phyloP scores from a whole-genome alignment of 1,284 basidiomycete genomes.

The Boletus hoseneyae region DNA sequence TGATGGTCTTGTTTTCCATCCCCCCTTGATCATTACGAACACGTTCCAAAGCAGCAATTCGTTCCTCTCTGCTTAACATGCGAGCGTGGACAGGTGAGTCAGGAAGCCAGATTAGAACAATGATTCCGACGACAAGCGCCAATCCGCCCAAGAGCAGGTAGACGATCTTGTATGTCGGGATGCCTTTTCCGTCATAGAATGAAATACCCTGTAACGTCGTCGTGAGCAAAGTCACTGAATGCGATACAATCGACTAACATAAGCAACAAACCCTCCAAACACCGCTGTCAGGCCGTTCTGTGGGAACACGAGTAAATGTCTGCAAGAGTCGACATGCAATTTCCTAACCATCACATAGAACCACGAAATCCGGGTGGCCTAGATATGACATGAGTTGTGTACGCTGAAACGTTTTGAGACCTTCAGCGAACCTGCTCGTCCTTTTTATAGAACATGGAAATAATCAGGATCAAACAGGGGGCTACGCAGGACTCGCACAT shows the following conservation, averaged over 20 bases:
- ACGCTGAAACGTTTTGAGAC: too few relatives aligned
- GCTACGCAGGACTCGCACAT: conserved; percentile 66
- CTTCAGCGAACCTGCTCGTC: conserved; percentile 51
- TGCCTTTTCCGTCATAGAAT: conserved; percentile 45
- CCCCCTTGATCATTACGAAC: conserved; percentile 68
- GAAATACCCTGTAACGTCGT: conserved; percentile 46
- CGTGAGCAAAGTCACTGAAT: background rate
- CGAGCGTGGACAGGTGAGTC: conserved; percentile 63
- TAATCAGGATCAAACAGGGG: conserved; percentile 59
- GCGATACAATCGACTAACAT: conserved; percentile 35
- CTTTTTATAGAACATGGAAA: conserved; percentile 71
- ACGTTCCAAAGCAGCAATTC: conserved; percentile 61
- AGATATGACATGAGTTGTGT: conserved; percentile 1
- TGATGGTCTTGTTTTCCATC: conserved; percentile 57
- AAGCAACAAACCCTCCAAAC: conserved; percentile 67
- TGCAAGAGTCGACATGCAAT: background rate
- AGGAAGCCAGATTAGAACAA: conserved; percentile 59
- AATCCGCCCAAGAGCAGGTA: conserved; percentile 60
- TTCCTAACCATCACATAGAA: conserved; percentile 62
- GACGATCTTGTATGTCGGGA: conserved; percentile 61
- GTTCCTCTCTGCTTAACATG: conserved; percentile 56
- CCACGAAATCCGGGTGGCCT: conserved; percentile 60
- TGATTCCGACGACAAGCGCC: conserved; percentile 56
- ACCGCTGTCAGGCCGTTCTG: conserved; percentile 60
- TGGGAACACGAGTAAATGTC: background rate